Evolutionary conservation across 2,329 filamentous ascomycete species (phyloP).

Genomic region (Fusarium buxicola): DNA sequence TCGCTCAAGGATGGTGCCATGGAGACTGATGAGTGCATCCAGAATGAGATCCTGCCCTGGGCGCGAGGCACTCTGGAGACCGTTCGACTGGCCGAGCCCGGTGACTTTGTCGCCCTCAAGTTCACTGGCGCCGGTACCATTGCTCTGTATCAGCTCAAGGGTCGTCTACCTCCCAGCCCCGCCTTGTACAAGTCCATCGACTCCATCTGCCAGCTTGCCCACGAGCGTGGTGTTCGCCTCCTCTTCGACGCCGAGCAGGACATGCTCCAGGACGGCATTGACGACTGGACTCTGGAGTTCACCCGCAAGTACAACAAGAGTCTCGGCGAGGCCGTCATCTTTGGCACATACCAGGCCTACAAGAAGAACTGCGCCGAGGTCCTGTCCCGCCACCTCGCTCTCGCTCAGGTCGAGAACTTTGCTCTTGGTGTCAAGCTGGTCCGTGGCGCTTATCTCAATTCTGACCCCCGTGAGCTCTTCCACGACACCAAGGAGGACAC

Average conservation of each 20-base stretch:
- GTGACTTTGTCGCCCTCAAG: conserved; percentile 76
- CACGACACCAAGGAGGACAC: conserved; percentile 79
- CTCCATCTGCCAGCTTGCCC: conserved; percentile 78
- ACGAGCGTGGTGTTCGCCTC: conserved; percentile 75
- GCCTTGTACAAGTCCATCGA: conserved; percentile 77
- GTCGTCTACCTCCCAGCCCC: conserved; percentile 70
- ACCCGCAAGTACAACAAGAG: conserved; percentile 80
- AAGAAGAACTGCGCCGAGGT: conserved; percentile 71
- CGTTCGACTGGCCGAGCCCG: conserved; percentile 71
- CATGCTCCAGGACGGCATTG: conserved; percentile 80
- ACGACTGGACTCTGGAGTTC: conserved; percentile 82
- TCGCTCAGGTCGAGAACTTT: conserved; percentile 70
- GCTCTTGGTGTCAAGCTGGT: conserved; percentile 81
- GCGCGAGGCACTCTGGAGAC: conserved; percentile 79
- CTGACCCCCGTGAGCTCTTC: conserved; percentile 76
- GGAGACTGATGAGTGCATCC: conserved; percentile 61
- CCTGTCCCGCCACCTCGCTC: conserved; percentile 69
- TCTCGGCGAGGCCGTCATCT: conserved; percentile 75
- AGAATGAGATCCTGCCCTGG: conserved; percentile 77
- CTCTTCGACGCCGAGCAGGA: conserved; percentile 91
- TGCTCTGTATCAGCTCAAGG: conserved; percentile 74
- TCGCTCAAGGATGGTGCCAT: conserved; percentile 59
- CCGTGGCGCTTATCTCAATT: conserved; percentile 77
- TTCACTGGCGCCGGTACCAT: conserved; percentile 86
- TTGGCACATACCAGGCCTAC: conserved; percentile 84